A percentile compares a stretch with the other conserved stretches of the same genome.
phyloP scores from a whole-genome alignment of 2,329 filamentous ascomycete genomes.

The Bipolaris gigantea region DNA sequence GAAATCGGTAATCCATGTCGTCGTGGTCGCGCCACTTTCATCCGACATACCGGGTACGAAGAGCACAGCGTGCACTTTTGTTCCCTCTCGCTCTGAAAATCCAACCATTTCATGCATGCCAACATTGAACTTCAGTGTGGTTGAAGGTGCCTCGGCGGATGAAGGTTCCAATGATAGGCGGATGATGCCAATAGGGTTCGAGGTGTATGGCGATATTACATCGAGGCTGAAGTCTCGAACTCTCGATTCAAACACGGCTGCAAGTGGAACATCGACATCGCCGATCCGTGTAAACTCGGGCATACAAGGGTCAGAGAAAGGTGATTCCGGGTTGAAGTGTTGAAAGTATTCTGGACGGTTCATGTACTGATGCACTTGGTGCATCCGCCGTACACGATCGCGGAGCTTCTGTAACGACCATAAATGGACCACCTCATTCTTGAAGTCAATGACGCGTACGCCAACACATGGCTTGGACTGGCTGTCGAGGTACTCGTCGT shows the following conservation, averaged over 20 bases:
- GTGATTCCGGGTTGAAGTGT: constrained; percentile 89
- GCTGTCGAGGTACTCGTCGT: constrained; percentile 78
- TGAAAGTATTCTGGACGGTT: constrained; percentile 93
- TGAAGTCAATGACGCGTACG: constrained; percentile 88
- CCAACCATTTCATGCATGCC: constrained; percentile 96
- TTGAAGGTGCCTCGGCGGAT: constrained; percentile 85
- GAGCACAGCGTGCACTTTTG: constrained; percentile 93
- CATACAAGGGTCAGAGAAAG: constrained; percentile 88
- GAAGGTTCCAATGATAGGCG: constrained; percentile 91
- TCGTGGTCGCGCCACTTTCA: constrained; percentile 84
- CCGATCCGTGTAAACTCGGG: constrained; percentile 90
- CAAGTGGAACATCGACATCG: constrained; percentile 88
- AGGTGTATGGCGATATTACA: constrained; percentile 88
- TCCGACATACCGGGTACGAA: constrained; percentile 90
- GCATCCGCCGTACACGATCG: constrained; percentile 85
- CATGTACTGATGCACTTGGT: constrained; percentile 95
- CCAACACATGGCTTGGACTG: constrained; percentile 87
- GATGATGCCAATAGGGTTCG: constrained; percentile 85
- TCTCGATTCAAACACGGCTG: constrained; percentile 89
- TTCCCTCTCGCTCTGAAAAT: constrained; percentile 93
- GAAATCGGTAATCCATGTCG: constrained; percentile 90
- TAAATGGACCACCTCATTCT: constrained; percentile 79
- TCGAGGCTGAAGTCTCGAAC: constrained; percentile 94
- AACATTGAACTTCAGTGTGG: constrained; percentile 95
- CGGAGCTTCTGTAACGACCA: constrained; percentile 95